Conservation (phyloP, 768 basidiomycete species). For the Macrocybe gigantea region DNA sequence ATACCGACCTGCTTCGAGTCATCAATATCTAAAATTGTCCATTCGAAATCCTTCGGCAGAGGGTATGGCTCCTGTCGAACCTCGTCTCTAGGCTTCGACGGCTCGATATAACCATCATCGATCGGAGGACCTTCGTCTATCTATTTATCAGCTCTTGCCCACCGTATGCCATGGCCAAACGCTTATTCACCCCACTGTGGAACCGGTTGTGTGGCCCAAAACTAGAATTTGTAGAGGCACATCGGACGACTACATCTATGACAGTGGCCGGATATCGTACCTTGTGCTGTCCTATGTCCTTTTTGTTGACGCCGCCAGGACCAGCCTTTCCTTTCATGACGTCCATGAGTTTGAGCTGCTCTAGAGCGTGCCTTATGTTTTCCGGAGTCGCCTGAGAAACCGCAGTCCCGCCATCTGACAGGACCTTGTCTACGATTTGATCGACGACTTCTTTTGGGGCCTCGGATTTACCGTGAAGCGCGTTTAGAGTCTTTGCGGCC, state of each 20-base stretch:
- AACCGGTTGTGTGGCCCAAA: conserved; percentile 97
- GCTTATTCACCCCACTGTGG: conserved; percentile 64
- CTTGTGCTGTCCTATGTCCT: conserved; percentile 86
- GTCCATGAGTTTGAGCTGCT: conserved; percentile 82
- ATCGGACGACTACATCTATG: conserved; percentile 3
- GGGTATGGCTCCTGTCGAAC: conserved; percentile 86
- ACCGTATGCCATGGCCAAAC: not conserved
- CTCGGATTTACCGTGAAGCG: conserved; percentile 42
- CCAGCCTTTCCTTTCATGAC: conserved; percentile 78
- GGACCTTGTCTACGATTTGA: conserved; percentile 60
- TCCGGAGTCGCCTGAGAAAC: conserved; percentile 50
- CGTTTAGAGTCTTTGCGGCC: conserved; percentile 56
- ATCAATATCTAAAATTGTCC: conserved; percentile 77
- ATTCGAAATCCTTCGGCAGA: conserved; percentile 89
- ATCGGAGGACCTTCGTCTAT: conserved; percentile 57
- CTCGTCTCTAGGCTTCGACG: conserved; percentile 66
- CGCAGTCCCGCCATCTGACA: conserved; percentile 45
- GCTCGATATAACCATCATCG: conserved; percentile 88
- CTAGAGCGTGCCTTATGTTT: conserved; percentile 61
- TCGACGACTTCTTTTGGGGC: conserved; percentile 62
- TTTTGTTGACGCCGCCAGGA: conserved; percentile 67
- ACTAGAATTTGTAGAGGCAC: conserved; percentile 38
- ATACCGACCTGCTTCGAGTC: conserved; percentile 63
- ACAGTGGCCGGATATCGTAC: conserved; percentile 31
- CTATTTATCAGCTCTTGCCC: not conserved